Evolutionary conservation across 2,329 filamentous ascomycete genomes (phyloP), one percentile per base, ranked within the genome.

Genomic region (Onygenales sp.): DNA sequence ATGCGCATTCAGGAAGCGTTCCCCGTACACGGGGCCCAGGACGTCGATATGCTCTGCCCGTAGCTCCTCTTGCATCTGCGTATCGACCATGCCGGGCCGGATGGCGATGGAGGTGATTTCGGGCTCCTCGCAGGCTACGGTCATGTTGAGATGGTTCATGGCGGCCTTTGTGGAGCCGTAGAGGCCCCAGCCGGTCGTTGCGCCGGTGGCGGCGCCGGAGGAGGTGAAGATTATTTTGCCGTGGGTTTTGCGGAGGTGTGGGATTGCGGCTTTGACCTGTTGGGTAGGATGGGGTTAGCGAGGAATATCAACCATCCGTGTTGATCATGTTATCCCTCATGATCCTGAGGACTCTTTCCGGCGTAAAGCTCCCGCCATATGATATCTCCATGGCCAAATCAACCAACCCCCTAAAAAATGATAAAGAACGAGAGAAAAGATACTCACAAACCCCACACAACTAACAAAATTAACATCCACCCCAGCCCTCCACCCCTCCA

Each of bases 391-490:
- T 17, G 17, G 2, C 17, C 17, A 17, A 17, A 17, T 2, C n/a
- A 32, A 41, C 11, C 21, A 42, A 17, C 36, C 5, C 11, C 36
- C 38, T n/a, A 21, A 42, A 31, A 32, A 51, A 48, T 31, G 5
- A 36, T 27, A 45, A n/a, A 3, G 14, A 39, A 51, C 48, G 33
- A 35, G 27, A 43, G 39, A n/a, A 47, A 43, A 39, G 33, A 41
- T 17, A 68, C 81, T 64, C 74, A 94, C 88, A 69, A 96, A 75
- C 36, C 83, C 84, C 44, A 96, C 74, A 32, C 83, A 83, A 60
- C 89, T 92, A 67, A 96, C 90, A 61, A 97, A 83, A 67, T 97
- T 97, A 57, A 89, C 76, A 61, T 95, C 85, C 69, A 89, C 96
- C 7, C 80, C 75, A 2, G 73, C 70, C 63, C 83, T 85, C 88